Base-by-base conservation (phyloP, 2,329 filamentous ascomycete species). In the Aspergillus calidoustus region DNA sequence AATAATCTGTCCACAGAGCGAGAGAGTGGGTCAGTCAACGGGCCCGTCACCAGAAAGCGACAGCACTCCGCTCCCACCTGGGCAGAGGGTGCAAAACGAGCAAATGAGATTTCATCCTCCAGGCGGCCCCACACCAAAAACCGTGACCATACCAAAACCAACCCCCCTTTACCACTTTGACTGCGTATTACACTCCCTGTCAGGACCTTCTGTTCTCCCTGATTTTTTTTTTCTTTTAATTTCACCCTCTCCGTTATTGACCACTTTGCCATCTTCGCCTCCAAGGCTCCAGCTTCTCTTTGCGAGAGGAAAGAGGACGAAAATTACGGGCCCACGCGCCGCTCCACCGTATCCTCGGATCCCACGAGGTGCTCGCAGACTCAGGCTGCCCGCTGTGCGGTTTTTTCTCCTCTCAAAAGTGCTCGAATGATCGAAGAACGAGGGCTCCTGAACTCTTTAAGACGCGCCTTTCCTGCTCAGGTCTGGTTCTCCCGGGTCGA, bases 271-370 rank as follows among this genome's bases (percentile, higher is more conserved):
- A 41, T 41, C 46, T 52, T 52, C 51, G n/a, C 49, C 48, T 61
- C 47, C 55, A 49, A 55, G 34, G 34, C 34, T 13, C 34, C 34
- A 41, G 34, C 49, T 60, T 51, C 50, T 44, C 59, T 67, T 57
- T 61, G 62, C 57, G 47, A 61, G 47, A 59, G 43, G 44, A 54
- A 55, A 61, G 44, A 61, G 48, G 41, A 57, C 59, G 53, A 66
- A 71, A 65, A 69, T 69, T 70, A 70, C 66, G 59, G 66, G 65
- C 68, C 71, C 70, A 72, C 71, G 63, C 66, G 64, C 66, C 25
- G 68, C 64, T 73, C 73, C 74, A 75, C 72, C 64, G 60, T 64
- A 71, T 69, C 70, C 72, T 76, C 75, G 74, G 73, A 76, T 74
- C 72, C 73, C 75, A 77, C 74, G 74, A 76, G 73, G 71, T 66